phyloP scores from a whole-genome alignment of 345 rosid genomes.

The Gossypium stocksii region DNA sequence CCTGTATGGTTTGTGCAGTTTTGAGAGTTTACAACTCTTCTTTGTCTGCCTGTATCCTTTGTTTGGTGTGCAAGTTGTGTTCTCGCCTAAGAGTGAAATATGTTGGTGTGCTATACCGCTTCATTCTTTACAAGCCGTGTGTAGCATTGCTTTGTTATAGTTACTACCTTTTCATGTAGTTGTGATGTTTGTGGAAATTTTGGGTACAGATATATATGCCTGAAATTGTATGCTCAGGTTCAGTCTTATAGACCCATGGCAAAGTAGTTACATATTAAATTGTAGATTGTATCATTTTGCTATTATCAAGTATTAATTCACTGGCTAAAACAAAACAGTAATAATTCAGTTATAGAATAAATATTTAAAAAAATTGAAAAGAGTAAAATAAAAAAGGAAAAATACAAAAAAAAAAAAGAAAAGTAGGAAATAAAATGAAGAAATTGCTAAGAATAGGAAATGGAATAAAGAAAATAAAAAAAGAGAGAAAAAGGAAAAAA shows the following conservation, averaged over 20 bases:
- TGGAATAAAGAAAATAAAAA: too few relatives aligned
- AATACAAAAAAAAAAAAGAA: too few relatives aligned
- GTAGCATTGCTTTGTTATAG: not conserved
- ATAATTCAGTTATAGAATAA: too few relatives aligned
- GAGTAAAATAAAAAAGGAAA: too few relatives aligned
- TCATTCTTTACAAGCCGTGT: constrained; percentile 9
- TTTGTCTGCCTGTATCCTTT: not conserved
- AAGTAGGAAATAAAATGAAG: too few relatives aligned
- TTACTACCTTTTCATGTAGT: not conserved
- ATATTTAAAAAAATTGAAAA: too few relatives aligned
- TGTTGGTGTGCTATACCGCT: not conserved
- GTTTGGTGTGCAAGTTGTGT: not conserved
- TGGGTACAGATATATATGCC: constrained; percentile 2
- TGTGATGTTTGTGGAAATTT: not conserved
- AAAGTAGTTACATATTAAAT: not conserved
- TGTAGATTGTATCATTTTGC: not conserved
- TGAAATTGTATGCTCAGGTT: not conserved
- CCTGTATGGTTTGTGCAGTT: not conserved
- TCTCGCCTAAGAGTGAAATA: constrained; percentile 1
- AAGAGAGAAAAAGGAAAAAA: too few relatives aligned
- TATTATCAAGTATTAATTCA: too few relatives aligned
- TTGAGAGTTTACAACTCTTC: not conserved
- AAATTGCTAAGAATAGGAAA: too few relatives aligned
- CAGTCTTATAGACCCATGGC: not conserved
- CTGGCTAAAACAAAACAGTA: too few relatives aligned